Percentiles rank a stretch among this genome's conserved stretches.
Conservation (phyloP, 2,329 filamentous ascomycete species). For the Talaromyces sp. region DNA sequence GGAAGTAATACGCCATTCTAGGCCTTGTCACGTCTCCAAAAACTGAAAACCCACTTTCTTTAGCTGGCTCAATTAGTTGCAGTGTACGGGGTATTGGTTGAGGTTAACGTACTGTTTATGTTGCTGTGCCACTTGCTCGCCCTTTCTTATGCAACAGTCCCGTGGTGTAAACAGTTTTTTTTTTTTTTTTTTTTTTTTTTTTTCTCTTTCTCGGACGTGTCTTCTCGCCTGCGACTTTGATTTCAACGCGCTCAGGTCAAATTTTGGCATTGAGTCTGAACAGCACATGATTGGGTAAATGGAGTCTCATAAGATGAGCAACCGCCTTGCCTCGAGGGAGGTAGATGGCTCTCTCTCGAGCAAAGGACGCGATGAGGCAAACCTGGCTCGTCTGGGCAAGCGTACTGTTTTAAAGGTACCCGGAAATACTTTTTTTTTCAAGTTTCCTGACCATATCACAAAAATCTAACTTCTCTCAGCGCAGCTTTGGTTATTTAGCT, state of each 20-base stretch:
- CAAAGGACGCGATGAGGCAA: constrained; percentile 31
- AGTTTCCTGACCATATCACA: not conserved
- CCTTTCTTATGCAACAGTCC: not conserved
- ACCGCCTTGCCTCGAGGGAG: not conserved
- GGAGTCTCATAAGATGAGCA: not conserved
- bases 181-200: not conserved
- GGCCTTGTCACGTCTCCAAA: too few relatives aligned
- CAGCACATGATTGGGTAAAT: constrained; percentile 7
- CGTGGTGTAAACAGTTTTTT: not conserved
- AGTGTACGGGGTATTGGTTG: not conserved
- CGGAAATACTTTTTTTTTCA: not conserved
- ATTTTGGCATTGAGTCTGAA: not conserved
- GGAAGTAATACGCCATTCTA: not conserved
- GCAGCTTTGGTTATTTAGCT: constrained; percentile 7
- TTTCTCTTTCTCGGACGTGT: not conserved
- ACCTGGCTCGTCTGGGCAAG: constrained; percentile 49
- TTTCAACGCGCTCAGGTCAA: not conserved
- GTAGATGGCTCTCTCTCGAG: constrained; percentile 10
- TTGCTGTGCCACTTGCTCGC: not conserved
- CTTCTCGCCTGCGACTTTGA: not conserved
- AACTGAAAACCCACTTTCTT: too few relatives aligned
- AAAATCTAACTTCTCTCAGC: not conserved
- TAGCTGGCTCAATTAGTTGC: too few relatives aligned
- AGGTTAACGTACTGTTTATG: not conserved
- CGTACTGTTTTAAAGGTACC: constrained; percentile 42